Evolutionary conservation across 768 basidiomycete genomes (phyloP).

Genomic region (Rubroboletus pulcherrimus): DNA sequence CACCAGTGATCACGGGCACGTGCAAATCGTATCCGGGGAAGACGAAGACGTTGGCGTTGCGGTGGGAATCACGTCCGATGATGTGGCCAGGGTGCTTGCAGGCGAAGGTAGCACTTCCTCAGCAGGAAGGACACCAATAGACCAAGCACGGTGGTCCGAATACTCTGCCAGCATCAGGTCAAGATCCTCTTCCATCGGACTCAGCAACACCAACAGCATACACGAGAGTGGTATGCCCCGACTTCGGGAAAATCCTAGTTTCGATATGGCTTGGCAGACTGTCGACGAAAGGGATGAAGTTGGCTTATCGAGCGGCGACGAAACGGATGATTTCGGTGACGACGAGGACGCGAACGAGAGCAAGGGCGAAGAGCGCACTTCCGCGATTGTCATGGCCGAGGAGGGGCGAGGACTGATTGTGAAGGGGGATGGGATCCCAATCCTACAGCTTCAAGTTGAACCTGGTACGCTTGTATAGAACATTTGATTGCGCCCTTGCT

Average conservation of each 20-base stretch:
- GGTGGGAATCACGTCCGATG: constrained; percentile 63
- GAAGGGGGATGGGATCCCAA: constrained; percentile 58
- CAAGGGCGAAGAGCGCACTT: constrained; percentile 66
- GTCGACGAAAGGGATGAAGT: constrained; percentile 71
- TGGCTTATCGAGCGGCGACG: constrained; percentile 52
- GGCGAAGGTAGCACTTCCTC: constrained; percentile 47
- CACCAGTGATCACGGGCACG: constrained; percentile 59
- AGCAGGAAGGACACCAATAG: constrained; percentile 50
- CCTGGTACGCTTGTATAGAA: constrained; percentile 51
- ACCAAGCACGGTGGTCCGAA: constrained; percentile 73
- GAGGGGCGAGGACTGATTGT: constrained; percentile 84
- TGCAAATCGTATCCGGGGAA: constrained; percentile 59
- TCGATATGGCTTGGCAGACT: constrained; percentile 71
- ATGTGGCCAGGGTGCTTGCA: constrained; percentile 57
- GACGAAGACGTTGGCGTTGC: constrained; percentile 52
- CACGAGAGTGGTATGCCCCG: constrained; percentile 43
- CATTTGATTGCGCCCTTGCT: neutral
- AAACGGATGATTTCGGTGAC: constrained; percentile 49
- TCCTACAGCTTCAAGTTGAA: constrained; percentile 60
- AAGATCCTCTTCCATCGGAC: constrained; percentile 64
- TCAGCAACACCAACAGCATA: constrained; percentile 38
- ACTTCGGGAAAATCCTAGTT: constrained; percentile 64
- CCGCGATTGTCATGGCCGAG: constrained; percentile 75
- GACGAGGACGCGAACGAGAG: constrained; percentile 48
- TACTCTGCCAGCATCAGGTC: constrained; percentile 64